Percentiles rank a stretch among this genome's conserved stretches.
Conservation (phyloP, 495 filamentous ascomycete species). For the Penicillium bovifimosum region DNA sequence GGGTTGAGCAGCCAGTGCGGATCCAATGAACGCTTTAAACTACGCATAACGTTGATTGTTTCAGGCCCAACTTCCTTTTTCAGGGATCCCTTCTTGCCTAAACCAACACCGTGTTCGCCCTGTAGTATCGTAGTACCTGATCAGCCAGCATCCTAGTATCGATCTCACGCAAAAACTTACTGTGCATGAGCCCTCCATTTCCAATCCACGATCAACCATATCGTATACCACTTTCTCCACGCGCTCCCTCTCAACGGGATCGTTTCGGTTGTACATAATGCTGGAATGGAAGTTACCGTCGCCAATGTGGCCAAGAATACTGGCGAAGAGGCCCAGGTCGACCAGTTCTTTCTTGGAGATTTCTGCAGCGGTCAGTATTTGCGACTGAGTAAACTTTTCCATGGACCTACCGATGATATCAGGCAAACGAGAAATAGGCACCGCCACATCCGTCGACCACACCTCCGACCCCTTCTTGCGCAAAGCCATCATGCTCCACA, state of each 20-base stretch:
- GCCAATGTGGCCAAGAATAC: constrained; percentile 78
- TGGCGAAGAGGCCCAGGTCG: constrained; percentile 75
- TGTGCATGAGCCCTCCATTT: constrained; percentile 92
- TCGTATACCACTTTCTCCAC: constrained; percentile 78
- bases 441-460: constrained; percentile 82
- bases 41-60: constrained; percentile 80
- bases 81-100: constrained; percentile 80
- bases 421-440: constrained; percentile 77
- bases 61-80: constrained; percentile 75
- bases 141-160: constrained; percentile 4
- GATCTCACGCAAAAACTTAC: constrained; percentile 27
- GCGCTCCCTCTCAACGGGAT: constrained; percentile 60
- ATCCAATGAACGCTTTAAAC: constrained; percentile 78
- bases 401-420: constrained; percentile 65
- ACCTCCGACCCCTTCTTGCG: constrained; percentile 56
- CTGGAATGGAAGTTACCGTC: constrained; percentile 91
- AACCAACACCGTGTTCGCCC: constrained; percentile 84
- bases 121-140: constrained; percentile 14
- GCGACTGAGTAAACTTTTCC: neutral
- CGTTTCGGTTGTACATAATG: constrained; percentile 71
- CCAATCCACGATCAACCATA: constrained; percentile 81
- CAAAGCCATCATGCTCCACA: constrained; percentile 58
- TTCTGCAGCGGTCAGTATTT: constrained; percentile 42
- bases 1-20: constrained; percentile 89
- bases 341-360: constrained; percentile 86